Conservation (phyloP, 1,284 basidiomycete species). For the Abortiporus biennis region DNA sequence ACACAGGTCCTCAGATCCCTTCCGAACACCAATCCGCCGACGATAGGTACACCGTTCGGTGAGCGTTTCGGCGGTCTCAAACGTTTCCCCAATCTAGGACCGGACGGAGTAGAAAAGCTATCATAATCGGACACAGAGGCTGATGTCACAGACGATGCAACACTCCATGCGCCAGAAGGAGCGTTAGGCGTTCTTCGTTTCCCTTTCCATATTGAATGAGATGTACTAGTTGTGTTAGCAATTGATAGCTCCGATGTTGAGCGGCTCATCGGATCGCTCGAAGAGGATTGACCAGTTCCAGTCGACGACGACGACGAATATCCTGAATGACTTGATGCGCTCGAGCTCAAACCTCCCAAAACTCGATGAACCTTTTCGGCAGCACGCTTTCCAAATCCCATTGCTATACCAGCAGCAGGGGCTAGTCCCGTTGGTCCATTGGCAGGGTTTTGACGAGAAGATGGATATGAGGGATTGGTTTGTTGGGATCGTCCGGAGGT, state of each 20-base stretch:
- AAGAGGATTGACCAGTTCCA: conserved; percentile 7
- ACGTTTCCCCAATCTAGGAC: conserved; percentile 48
- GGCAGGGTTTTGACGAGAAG: conserved; percentile 57
- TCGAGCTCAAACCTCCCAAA: conserved; percentile 45
- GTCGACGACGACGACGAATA: conserved; percentile 34
- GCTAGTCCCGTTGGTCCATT: conserved; percentile 62
- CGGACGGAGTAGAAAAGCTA: conserved; percentile 30
- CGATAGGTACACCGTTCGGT: conserved; percentile 25
- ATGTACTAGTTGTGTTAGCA: conserved; percentile 6
- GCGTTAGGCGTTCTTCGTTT: conserved; percentile 52
- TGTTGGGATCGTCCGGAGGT: conserved; percentile 26
- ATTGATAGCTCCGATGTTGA: conserved; percentile 30
- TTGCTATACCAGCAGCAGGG: conserved; percentile 63
- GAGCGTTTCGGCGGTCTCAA: conserved; percentile 46
- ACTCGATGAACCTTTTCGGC: conserved; percentile 69
- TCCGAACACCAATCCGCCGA: conserved; percentile 60
- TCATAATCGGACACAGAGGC: conserved; percentile 49
- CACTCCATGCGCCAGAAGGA: conserved; percentile 51
- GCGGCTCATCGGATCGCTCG: conserved; percentile 6
- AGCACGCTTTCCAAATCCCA: conserved; percentile 50
- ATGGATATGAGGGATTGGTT: conserved; percentile 18
- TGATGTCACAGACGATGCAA: conserved; percentile 43
- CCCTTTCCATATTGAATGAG: conserved; percentile 17
- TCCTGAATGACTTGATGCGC: conserved; percentile 30
- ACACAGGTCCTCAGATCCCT: conserved; percentile 52